phyloP scores from a whole-genome alignment of 2,329 filamentous ascomycete species.

The Colletotrichum sp. region DNA sequence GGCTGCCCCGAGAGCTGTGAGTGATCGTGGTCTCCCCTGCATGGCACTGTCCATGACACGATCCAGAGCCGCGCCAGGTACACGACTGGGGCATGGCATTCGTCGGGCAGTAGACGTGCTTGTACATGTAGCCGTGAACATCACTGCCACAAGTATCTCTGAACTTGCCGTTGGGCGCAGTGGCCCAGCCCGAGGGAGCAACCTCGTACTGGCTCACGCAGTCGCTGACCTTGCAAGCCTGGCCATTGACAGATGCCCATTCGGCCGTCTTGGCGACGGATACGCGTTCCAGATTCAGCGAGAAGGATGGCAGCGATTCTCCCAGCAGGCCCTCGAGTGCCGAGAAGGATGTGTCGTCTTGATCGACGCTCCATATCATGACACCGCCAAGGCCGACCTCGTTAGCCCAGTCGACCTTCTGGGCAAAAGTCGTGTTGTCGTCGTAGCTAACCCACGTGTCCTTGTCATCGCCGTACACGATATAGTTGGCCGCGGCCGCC shows the following conservation, averaged over 20 bases:
- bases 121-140: not conserved
- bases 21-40: constrained; percentile 1
- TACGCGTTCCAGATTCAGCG: not conserved
- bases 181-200: not conserved
- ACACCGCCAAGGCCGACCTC: constrained; percentile 19
- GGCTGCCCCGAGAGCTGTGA: not conserved
- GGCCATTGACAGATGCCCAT: not conserved
- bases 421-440: constrained; percentile 21
- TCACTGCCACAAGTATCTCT: not conserved
- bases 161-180: not conserved
- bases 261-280: not conserved
- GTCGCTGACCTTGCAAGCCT: not conserved
- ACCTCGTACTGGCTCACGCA: not conserved
- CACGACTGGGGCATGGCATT: not conserved
- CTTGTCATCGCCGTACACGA: constrained; percentile 12
- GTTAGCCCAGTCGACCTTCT: constrained; percentile 25
- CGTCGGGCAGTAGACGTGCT: constrained; percentile 17
- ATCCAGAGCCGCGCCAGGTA: constrained; percentile 15
- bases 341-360: not conserved
- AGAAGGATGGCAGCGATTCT: not conserved
- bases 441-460: constrained; percentile 26
- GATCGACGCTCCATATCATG: constrained; percentile 27
- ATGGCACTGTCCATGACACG: constrained; percentile 22
- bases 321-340: not conserved
- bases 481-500: constrained; percentile 16